Evolutionary conservation across 306 rosid species (phyloP).

Genomic region (Quercus ilex): DNA sequence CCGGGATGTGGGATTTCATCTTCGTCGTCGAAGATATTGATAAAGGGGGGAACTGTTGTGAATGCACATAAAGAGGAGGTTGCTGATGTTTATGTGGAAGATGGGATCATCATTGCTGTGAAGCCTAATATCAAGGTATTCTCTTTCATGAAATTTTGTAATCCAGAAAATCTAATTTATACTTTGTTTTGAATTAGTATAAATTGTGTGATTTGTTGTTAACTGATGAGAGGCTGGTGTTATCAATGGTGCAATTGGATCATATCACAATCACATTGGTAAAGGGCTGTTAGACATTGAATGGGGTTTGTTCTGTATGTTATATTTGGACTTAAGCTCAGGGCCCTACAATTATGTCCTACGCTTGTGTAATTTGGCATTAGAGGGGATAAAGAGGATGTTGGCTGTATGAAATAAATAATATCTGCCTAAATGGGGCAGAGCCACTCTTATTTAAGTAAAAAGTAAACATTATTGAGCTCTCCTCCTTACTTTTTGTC

Average conservation of each 20-base stretch:
- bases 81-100: conserved; percentile 86
- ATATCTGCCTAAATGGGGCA: too few relatives aligned
- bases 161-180: not conserved
- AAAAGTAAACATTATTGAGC: too few relatives aligned
- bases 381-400: too few relatives aligned
- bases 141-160: not conserved
- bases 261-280: not conserved
- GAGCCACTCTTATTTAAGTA: too few relatives aligned
- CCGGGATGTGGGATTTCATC: conserved; percentile 38
- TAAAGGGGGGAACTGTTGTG: conserved; percentile 77
- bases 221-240: not conserved
- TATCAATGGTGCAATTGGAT: not conserved
- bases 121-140: conserved; percentile 55
- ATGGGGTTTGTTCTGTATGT: not conserved
- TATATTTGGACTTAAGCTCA: not conserved
- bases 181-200: not conserved
- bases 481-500: too few relatives aligned
- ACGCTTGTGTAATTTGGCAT: too few relatives aligned
- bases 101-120: conserved; percentile 68
- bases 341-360: too few relatives aligned
- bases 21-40: conserved; percentile 49
- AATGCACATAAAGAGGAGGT: conserved; percentile 73
- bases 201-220: not conserved
- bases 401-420: too few relatives aligned
- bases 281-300: not conserved